Percentiles rank a stretch among this genome's conserved stretches.
phyloP scores from a whole-genome alignment of 306 rosid species.

The Cyclanthera cordifolia region DNA sequence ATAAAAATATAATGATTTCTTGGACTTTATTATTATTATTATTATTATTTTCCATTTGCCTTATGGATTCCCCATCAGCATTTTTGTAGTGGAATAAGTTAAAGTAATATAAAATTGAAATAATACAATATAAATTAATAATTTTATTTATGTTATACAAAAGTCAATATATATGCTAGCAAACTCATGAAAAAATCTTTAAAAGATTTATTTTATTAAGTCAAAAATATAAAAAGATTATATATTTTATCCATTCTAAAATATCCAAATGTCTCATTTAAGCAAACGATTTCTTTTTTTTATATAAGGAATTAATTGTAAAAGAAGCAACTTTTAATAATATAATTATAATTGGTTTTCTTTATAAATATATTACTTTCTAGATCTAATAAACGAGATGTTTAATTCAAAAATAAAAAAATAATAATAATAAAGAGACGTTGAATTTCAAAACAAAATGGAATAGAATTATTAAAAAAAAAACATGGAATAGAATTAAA shows the following conservation, averaged over 20 bases:
- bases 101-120: not conserved
- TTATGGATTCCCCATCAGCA: not conserved
- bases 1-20: too few species aligned
- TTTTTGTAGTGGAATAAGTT: constrained; percentile 6
- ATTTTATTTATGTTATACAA: too few species aligned
- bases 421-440: not conserved
- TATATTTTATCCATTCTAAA: not conserved
- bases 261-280: not conserved
- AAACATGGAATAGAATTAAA: not conserved
- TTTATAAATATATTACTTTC: too few species aligned
- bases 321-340: constrained; percentile 1
- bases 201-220: not conserved
- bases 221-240: not conserved
- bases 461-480: not conserved
- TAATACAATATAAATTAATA: too few species aligned
- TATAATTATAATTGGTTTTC: not conserved
- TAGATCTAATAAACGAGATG: too few species aligned
- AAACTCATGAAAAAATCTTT: not conserved
- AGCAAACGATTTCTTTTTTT: not conserved
- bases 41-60: constrained; percentile 1
- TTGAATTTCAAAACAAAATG: not conserved
- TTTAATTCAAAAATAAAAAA: too few species aligned
- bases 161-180: not conserved
- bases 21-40: not conserved
- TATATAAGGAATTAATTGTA: not conserved